Evolutionary conservation across 176 grass and related monocot species (phyloP).

Genomic region (Bolboschoenus planiculmis): DNA sequence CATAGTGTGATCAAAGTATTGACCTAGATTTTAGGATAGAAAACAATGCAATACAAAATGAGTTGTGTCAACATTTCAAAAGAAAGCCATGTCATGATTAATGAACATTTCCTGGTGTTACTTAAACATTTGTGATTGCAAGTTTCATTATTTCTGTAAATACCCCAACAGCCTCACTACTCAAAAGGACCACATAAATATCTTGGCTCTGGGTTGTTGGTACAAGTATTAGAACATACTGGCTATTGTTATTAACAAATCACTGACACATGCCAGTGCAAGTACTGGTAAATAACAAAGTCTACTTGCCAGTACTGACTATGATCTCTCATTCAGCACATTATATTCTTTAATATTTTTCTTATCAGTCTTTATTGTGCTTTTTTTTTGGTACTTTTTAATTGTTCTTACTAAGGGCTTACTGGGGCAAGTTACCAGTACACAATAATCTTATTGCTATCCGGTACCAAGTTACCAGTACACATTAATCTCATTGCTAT

Average conservation of each 20-base stretch:
- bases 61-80: neutral
- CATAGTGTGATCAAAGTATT: slow-evolving; percentile 76
- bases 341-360: neutral
- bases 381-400: neutral
- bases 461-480: neutral
- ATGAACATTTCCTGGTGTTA: neutral
- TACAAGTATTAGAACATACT: neutral
- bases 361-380: neutral
- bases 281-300: neutral
- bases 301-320: neutral
- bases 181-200: neutral
- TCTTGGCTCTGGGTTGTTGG: neutral
- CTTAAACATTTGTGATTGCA: neutral
- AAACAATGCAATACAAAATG: neutral
- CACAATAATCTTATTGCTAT: neutral
- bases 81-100: neutral
- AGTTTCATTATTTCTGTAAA: neutral
- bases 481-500: neutral
- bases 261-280: neutral
- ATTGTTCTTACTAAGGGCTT: neutral
- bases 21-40: slow-evolving; percentile 37
- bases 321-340: neutral
- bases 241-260: neutral
- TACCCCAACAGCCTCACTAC: neutral
- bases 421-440: neutral